Percentiles rank a stretch among this genome's conserved stretches.
Conservation (phyloP, 73 alveolate species). For the Paramecium primaurelia region DNA sequence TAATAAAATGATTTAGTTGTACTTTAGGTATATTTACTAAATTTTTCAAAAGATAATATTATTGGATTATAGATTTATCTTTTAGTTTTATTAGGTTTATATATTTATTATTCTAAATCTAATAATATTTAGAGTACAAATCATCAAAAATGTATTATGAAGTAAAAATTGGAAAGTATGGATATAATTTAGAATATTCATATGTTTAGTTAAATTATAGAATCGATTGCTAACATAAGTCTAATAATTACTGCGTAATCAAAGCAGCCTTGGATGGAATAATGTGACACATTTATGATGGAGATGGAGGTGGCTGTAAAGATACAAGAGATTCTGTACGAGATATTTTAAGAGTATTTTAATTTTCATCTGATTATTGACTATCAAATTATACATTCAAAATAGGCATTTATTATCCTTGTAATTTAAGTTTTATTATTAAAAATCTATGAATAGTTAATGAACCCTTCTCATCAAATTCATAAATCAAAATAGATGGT, state of each 20-base stretch:
- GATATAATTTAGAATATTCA: neutral
- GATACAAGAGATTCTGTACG: neutral
- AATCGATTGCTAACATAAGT: neutral
- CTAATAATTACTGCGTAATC: neutral
- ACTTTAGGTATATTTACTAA: neutral
- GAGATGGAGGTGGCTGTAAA: slow-evolving; percentile 19
- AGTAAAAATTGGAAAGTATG: neutral
- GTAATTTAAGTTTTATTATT: neutral
- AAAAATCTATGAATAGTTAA: neutral
- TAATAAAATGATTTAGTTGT: neutral
- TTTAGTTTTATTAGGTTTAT: neutral
- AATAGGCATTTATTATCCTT: neutral
- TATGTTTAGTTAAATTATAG: neutral
- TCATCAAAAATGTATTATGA: neutral
- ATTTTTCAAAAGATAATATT: neutral
- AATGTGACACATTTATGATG: neutral
- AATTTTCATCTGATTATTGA: neutral
- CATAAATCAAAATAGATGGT: neutral
- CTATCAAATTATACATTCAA: neutral
- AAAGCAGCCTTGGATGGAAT: neutral
- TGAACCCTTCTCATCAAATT: neutral
- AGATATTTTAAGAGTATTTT: neutral
- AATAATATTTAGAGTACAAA: neutral
- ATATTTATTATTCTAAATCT: neutral
- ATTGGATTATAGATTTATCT: neutral